These are phyloP conservation scores for Xylaria sp. DNA, from an alignment of 2,329 filamentous ascomycete species.

Conservation along the genomic window DNA sequence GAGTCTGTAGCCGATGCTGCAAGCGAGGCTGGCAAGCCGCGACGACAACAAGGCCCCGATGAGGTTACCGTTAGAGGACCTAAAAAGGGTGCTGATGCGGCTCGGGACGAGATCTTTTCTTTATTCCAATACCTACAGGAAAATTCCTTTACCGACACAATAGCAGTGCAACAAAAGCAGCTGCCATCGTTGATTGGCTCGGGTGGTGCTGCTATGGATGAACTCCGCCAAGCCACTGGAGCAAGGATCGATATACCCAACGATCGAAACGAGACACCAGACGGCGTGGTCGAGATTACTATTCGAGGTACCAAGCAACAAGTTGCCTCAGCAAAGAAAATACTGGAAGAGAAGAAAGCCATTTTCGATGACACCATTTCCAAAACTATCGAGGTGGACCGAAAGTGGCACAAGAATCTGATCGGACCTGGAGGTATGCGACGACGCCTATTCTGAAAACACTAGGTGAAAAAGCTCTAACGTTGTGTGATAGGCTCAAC, in stretches of 20 bases:
- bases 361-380: slow-evolving; percentile 91
- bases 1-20: slow-evolving; percentile 74
- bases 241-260: slow-evolving; percentile 93
- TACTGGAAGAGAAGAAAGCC: slow-evolving; percentile 85
- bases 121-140: slow-evolving; percentile 91
- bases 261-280: slow-evolving; percentile 75
- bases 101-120: slow-evolving; percentile 89
- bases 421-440: slow-evolving; percentile 88
- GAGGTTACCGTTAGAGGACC: slow-evolving; percentile 93
- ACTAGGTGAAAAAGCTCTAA: slow-evolving; percentile 52
- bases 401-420: slow-evolving; percentile 89
- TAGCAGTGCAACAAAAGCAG: slow-evolving; percentile 90
- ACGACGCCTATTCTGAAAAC: not conserved
- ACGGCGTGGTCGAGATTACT: slow-evolving; percentile 82
- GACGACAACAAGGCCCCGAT: slow-evolving; percentile 80
- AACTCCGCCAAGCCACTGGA: slow-evolving; percentile 83
- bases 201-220: slow-evolving; percentile 90
- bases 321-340: slow-evolving; percentile 90
- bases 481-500: slow-evolving; percentile 71
- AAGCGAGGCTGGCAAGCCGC: slow-evolving; percentile 72
- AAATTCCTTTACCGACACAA: slow-evolving; percentile 80
- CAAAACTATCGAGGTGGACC: slow-evolving; percentile 88
- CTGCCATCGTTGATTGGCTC: slow-evolving; percentile 94
- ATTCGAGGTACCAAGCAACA: slow-evolving; percentile 93
- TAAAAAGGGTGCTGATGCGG: slow-evolving; percentile 90